These are phyloP conservation scores for Pythium diclinum DNA, from an alignment of 352 stramenopile genomes.

Conservation along the genomic window DNA sequence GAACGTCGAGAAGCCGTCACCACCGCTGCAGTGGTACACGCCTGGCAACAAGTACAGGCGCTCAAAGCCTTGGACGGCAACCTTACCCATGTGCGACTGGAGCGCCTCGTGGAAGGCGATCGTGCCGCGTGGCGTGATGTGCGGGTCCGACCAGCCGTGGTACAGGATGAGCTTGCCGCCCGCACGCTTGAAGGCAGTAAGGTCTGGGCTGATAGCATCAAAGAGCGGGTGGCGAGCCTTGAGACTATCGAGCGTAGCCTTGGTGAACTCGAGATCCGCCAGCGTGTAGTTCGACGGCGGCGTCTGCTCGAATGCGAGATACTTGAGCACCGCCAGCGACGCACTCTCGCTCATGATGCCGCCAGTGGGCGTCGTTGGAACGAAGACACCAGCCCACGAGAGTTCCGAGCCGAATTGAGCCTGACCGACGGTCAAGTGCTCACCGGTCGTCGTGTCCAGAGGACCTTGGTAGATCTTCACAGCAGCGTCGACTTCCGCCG, in stretches of 20 bases:
- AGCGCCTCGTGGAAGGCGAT: conserved; percentile 45
- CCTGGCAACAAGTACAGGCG: conserved; percentile 44
- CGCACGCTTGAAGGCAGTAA: conserved; percentile 34
- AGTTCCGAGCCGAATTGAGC: conserved; percentile 43
- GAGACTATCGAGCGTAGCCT: conserved; percentile 37
- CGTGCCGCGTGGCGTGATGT: conserved; percentile 45
- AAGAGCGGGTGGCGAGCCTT: conserved; percentile 32
- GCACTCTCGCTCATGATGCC: conserved; percentile 32
- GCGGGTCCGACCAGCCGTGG: conserved; percentile 46
- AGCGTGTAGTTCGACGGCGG: conserved; percentile 41
- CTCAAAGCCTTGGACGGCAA: conserved; percentile 35
- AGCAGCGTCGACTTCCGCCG: conserved; percentile 29
- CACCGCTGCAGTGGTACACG: conserved; percentile 42
- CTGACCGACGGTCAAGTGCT: conserved; percentile 42
- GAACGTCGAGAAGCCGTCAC: conserved; percentile 36
- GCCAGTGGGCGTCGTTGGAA: conserved; percentile 29
- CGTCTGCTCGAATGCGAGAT: conserved; percentile 39
- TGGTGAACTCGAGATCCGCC: conserved; percentile 37
- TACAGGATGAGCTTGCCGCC: conserved; percentile 47
- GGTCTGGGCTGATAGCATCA: conserved; percentile 36
- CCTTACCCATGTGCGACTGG: conserved; percentile 31
- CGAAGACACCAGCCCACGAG: conserved; percentile 38
- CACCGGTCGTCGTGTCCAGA: conserved; percentile 23
- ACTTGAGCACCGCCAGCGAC: conserved; percentile 38
- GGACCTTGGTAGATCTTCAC: conserved; percentile 43